phyloP scores from a whole-genome alignment of 2,329 filamentous ascomycete genomes.

The Kalaharituber pfeilii region DNA sequence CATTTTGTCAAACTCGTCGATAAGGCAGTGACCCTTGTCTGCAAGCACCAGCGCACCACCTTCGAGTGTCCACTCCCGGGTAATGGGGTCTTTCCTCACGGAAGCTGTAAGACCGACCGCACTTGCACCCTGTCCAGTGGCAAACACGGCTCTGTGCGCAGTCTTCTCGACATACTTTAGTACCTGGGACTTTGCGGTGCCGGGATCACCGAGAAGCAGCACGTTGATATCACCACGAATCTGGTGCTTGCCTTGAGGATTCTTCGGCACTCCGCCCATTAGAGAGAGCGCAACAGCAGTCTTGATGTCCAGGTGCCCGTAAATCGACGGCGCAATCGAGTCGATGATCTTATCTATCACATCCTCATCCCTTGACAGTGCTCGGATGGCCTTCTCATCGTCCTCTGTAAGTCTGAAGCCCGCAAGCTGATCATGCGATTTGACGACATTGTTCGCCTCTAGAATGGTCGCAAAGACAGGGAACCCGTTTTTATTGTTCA shows the following conservation, averaged over 20 bases:
- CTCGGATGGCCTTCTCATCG: conserved; percentile 79
- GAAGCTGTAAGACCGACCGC: conserved; percentile 95
- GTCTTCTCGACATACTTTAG: conserved; percentile 97
- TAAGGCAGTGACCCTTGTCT: conserved; percentile 84
- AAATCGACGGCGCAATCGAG: conserved; percentile 93
- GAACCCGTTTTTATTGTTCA: conserved; percentile 98
- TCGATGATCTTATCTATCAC: conserved; percentile 85
- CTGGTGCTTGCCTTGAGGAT: conserved; percentile 69
- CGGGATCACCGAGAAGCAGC: conserved; percentile 83
- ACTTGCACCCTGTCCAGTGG: conserved; percentile 89
- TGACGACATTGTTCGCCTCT: conserved; percentile 93
- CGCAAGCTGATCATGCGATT: conserved; percentile 90
- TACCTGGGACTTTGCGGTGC: conserved; percentile 94
- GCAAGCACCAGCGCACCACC: conserved; percentile 89
- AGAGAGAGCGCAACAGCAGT: conserved; percentile 86
- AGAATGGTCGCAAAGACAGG: conserved; percentile 95
- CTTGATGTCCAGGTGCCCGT: conserved; percentile 92
- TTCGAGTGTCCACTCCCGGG: conserved; percentile 92
- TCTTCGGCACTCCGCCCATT: conserved; percentile 87
- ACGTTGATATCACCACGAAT: conserved; percentile 98
- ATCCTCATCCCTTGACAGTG: conserved; percentile 70
- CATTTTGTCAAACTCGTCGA: conserved; percentile 99
- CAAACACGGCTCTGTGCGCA: conserved; percentile 89
- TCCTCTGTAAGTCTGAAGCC: conserved; percentile 91
- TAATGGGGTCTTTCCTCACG: conserved; percentile 86